Conservation (phyloP, 768 basidiomycete species). For the Leccinum olivaceopallidum region DNA sequence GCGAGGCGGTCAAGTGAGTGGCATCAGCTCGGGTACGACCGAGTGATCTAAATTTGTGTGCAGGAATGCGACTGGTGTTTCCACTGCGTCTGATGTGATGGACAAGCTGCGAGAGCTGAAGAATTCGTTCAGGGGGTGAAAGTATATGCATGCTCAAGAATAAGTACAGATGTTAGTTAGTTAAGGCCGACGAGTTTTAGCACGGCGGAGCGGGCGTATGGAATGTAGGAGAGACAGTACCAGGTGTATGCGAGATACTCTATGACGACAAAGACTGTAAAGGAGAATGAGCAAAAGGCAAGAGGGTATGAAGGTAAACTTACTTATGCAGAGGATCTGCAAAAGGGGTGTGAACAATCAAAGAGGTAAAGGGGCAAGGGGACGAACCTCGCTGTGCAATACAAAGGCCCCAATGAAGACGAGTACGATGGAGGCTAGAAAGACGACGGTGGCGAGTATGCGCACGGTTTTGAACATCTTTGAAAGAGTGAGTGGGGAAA, state of each 20-base stretch:
- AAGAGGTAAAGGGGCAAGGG: neutral
- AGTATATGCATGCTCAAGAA: neutral
- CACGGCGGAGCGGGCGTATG: constrained; percentile 80
- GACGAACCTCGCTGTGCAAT: constrained; percentile 60
- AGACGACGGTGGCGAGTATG: constrained; percentile 74
- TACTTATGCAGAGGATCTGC: constrained; percentile 71
- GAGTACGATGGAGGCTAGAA: constrained; percentile 76
- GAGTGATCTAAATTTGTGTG: neutral
- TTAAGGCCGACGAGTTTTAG: constrained; percentile 57
- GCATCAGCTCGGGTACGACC: neutral
- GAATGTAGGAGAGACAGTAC: constrained; percentile 88
- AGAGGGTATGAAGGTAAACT: constrained; percentile 2
- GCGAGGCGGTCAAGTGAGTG: constrained; percentile 62
- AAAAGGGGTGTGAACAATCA: neutral
- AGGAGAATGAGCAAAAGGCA: neutral
- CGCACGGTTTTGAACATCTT: constrained; percentile 97
- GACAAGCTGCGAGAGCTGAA: constrained; percentile 76
- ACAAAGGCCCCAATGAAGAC: constrained; percentile 89
- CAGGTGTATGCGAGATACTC: constrained; percentile 91
- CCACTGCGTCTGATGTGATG: constrained; percentile 60
- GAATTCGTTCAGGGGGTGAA: constrained; percentile 75
- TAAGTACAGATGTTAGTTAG: neutral
- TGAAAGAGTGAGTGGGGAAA: neutral
- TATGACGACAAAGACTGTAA: constrained; percentile 83
- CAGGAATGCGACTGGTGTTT: constrained; percentile 53